Evolutionary conservation across 2,329 filamentous ascomycete genomes (phyloP), one percentile per base, ranked within the genome.

Genomic region (Xylariaceae sp.): DNA sequence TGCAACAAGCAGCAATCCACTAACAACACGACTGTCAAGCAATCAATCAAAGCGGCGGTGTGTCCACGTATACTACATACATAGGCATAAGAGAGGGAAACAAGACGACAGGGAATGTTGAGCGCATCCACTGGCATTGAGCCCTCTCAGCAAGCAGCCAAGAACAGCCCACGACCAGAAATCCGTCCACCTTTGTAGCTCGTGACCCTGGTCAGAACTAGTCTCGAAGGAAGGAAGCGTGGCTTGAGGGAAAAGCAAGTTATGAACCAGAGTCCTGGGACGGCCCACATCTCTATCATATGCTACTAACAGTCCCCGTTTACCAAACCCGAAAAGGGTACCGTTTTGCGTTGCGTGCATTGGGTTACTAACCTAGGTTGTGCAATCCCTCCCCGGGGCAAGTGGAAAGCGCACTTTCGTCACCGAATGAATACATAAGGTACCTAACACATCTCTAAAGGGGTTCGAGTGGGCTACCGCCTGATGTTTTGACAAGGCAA

Each of bases 11-110:
- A 43, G 34, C 39, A 57, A 41, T 37, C 49, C 58, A 58, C 50
- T 55, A 37, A 50, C 59, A 53, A 29, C 41, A 55, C 45, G 45
- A 54, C 48, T 52, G 46, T 55, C 39, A 33, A 52, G 53, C 56
- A 46, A 53, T 48, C 45, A 57, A 58, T 57, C 57, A 62, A 68
- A 70, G 68, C 69, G 58, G 68, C 68, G 69, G 69, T 70, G 67
- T 71, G 66, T 40, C 59, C 41, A 36, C 33, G n/a, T n/a, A n/a
- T n/a, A n/a, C n/a, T n/a, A n/a, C n/a, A n/a, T n/a, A n/a, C n/a
- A n/a, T n/a, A n/a, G n/a, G 44, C 19, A 50, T 43, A 56, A 45
- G 17, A 43, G 62, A 62, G 61, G 60, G 63, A 60, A 61, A 55
- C 61, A 62, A 58, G 61, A 60, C 47, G 60, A 52, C 57, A 45